phyloP scores from a whole-genome alignment of 1,284 basidiomycete species.

The Mycena citricolor region DNA sequence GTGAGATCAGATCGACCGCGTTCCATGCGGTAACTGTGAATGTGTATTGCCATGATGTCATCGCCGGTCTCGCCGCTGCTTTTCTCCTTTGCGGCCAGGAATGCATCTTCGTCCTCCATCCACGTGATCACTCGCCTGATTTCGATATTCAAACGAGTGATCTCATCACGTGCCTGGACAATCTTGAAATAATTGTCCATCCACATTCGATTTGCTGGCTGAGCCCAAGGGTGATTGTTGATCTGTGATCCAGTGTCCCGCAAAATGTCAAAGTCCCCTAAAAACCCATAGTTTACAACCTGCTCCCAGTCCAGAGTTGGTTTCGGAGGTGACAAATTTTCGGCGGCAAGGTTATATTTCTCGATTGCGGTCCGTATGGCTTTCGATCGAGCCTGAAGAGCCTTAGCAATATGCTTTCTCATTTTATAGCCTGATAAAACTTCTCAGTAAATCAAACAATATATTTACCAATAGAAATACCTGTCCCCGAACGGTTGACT shows the following conservation, averaged over 20 bases:
- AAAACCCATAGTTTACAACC: constrained; percentile 7
- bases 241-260: constrained; percentile 30
- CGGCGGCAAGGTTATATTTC: constrained; percentile 6
- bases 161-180: constrained; percentile 32
- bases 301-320: constrained; percentile 5
- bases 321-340: neutral
- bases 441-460: neutral
- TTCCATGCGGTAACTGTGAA: neutral
- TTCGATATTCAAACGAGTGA: constrained; percentile 34
- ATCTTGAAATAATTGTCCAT: constrained; percentile 32
- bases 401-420: constrained; percentile 10
- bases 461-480: neutral
- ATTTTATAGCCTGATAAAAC: constrained; percentile 8
- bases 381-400: constrained; percentile 3
- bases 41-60: neutral
- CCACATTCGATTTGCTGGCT: constrained; percentile 23
- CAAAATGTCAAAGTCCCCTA: constrained; percentile 34
- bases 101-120: constrained; percentile 30
- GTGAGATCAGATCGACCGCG: neutral
- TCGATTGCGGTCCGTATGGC: constrained; percentile 4
- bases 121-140: constrained; percentile 30
- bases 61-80: too few relatives aligned
- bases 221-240: constrained; percentile 26
- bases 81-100: neutral
- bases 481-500: constrained; percentile 8